These are phyloP conservation scores for Naganishia vishniacii DNA, from an alignment of 768 basidiomycete genomes.

Conservation along the genomic window DNA sequence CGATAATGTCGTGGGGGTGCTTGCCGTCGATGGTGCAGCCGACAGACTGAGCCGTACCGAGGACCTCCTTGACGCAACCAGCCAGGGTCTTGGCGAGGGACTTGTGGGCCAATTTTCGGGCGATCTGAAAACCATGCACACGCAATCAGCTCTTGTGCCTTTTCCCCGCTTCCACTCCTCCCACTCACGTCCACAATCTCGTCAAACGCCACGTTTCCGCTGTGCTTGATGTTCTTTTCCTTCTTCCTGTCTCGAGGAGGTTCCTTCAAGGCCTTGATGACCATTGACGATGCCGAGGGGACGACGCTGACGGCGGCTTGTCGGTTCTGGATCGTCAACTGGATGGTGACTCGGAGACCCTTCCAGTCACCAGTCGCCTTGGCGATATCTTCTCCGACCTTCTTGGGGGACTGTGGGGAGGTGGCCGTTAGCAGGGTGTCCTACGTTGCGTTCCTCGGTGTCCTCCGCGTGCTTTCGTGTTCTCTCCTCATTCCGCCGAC, in stretches of 20 bases:
- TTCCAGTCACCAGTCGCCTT: conserved; percentile 98
- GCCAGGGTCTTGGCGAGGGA: conserved; percentile 87
- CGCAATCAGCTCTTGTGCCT: background rate
- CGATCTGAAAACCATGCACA: no score
- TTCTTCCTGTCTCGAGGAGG: conserved; percentile 99
- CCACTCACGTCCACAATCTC: conserved; percentile 68
- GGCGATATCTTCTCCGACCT: conserved; percentile 99
- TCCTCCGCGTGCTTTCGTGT: no score
- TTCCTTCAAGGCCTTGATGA: conserved; percentile 98
- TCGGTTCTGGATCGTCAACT: conserved; percentile 99
- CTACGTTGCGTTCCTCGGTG: no score
- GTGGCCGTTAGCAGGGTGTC: conserved; percentile 8
- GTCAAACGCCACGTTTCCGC: conserved; percentile 85
- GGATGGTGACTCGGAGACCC: conserved; percentile 97
- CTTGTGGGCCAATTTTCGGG: conserved; percentile 90
- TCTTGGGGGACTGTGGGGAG: conserved; percentile 81
- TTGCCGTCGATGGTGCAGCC: conserved; percentile 94
- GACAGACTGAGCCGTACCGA: conserved; percentile 93
- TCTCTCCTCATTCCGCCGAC: no score
- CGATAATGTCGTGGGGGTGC: conserved; percentile 88
- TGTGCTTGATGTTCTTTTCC: conserved; percentile 99
- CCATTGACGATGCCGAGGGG: conserved; percentile 91
- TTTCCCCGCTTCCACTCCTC: background rate
- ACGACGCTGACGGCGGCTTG: conserved; percentile 96
- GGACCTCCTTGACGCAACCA: conserved; percentile 90